A percentile compares a stretch with the other conserved stretches of the same genome.
phyloP scores from a whole-genome alignment of 352 stramenopile genomes.

The Pythium biforme region DNA sequence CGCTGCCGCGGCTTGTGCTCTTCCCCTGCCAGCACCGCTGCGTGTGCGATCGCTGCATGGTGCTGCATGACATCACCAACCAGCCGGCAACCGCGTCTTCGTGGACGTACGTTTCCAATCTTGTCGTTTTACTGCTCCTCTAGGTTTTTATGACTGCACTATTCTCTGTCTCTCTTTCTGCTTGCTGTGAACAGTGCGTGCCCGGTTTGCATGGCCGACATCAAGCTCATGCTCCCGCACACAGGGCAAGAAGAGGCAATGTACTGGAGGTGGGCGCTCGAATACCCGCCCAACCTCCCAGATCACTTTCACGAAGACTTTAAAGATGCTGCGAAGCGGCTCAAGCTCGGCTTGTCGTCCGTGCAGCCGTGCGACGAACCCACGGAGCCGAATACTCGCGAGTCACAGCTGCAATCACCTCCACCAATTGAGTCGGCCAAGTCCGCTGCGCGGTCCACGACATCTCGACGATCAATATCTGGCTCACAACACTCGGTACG shows the following conservation, averaged over 20 bases:
- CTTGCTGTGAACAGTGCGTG: conserved; percentile 40
- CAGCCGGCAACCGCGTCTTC: conserved; percentile 7
- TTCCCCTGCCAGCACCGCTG: conserved; percentile 72
- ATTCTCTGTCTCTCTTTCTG: background rate
- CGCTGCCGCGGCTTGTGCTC: conserved; percentile 40
- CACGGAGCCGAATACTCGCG: background rate
- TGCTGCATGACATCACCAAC: conserved; percentile 35
- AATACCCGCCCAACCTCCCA: conserved; percentile 47
- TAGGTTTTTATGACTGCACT: too few relatives aligned
- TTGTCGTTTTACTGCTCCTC: too few relatives aligned
- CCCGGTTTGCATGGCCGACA: conserved; percentile 60
- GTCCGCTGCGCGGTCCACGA: background rate
- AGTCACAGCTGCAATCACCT: background rate
- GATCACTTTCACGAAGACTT: conserved; percentile 49
- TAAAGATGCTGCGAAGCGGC: conserved; percentile 30
- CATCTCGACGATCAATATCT: background rate
- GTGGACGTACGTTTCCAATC: conserved; percentile 12
- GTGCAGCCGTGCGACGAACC: background rate
- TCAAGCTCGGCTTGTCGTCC: conserved; percentile 2
- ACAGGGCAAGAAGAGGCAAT: conserved; percentile 52
- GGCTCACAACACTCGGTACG: conserved; percentile 1
- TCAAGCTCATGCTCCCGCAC: conserved; percentile 56
- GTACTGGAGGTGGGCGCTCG: conserved; percentile 63
- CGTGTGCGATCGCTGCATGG: conserved; percentile 56
- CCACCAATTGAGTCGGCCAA: background rate